Evolutionary conservation across 768 basidiomycete genomes (phyloP).

Genomic region (Kwoniella mangroviensis): DNA sequence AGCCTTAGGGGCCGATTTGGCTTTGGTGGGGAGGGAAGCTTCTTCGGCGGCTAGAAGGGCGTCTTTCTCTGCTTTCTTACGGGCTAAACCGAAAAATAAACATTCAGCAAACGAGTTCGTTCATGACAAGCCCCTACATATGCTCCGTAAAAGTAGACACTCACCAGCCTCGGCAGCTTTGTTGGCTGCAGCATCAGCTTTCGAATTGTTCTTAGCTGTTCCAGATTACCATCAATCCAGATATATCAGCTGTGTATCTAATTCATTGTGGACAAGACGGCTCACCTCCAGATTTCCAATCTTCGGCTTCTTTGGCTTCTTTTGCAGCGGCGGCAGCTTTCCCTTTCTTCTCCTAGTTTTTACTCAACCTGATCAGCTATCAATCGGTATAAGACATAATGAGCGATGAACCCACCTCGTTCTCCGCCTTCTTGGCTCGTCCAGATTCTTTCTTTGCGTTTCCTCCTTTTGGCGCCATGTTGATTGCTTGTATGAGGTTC

Average conservation of each 20-base stretch:
- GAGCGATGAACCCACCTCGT: conserved; percentile 45
- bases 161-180: conserved; percentile 54
- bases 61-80: conserved; percentile 84
- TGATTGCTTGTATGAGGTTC: not conserved
- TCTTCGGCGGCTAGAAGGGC: conserved; percentile 89
- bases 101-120: too few relatives aligned
- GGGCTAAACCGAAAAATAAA: conserved; percentile 58
- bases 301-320: conserved; percentile 53
- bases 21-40: conserved; percentile 64
- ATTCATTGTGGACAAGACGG: conserved; percentile 8
- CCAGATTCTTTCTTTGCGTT: conserved; percentile 93
- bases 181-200: conserved; percentile 50
- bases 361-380: not conserved
- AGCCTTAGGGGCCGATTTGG: conserved; percentile 66
- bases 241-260: not conserved
- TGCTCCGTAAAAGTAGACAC: conserved; percentile 1
- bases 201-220: conserved; percentile 47
- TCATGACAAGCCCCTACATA: too few relatives aligned
- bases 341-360: conserved; percentile 35
- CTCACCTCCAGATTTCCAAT: conserved; percentile 73
- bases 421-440: conserved; percentile 70
- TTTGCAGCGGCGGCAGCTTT: conserved; percentile 47
- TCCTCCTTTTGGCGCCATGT: conserved; percentile 80
- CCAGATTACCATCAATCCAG: not conserved
- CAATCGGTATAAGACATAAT: not conserved